Evolutionary conservation across 2,329 filamentous ascomycete genomes (phyloP).

Genomic region (Cytospora chrysosperma): DNA sequence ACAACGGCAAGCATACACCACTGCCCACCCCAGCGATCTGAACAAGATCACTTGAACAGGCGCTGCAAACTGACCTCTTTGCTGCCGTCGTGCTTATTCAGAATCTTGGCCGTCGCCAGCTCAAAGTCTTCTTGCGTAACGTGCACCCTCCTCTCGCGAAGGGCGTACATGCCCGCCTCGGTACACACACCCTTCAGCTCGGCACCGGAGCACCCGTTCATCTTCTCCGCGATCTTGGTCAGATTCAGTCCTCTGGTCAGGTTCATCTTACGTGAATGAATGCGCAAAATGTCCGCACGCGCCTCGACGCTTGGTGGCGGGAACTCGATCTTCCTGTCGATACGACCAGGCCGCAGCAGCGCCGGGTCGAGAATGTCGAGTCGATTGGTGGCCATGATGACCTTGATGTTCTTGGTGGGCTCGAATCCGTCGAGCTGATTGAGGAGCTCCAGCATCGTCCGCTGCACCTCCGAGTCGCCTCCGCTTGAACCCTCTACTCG

Average conservation of each 20-base stretch:
- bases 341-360: constrained; percentile 89
- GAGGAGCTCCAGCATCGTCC: constrained; percentile 96
- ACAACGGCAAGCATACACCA: not conserved
- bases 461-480: constrained; percentile 95
- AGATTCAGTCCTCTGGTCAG: constrained; percentile 95
- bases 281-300: constrained; percentile 93
- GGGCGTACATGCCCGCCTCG: constrained; percentile 96
- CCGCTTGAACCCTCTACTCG: constrained; percentile 94
- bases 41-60: constrained; percentile 21
- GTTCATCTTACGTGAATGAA: constrained; percentile 98
- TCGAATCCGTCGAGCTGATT: constrained; percentile 99
- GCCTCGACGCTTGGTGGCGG: constrained; percentile 95
- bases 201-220: constrained; percentile 97
- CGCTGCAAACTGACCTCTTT: constrained; percentile 67
- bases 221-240: constrained; percentile 98
- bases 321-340: constrained; percentile 99
- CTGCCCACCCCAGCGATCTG: not conserved
- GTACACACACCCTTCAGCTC: constrained; percentile 99
- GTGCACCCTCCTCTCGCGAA: constrained; percentile 92
- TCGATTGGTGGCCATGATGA: constrained; percentile 99
- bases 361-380: constrained; percentile 96
- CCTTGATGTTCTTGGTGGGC: constrained; percentile 99
- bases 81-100: constrained; percentile 95
- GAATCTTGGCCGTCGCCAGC: constrained; percentile 95
- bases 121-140: constrained; percentile 99